Evolutionary conservation across 2,329 filamentous ascomycete genomes (phyloP).

Genomic region (Penicillium sp.): DNA sequence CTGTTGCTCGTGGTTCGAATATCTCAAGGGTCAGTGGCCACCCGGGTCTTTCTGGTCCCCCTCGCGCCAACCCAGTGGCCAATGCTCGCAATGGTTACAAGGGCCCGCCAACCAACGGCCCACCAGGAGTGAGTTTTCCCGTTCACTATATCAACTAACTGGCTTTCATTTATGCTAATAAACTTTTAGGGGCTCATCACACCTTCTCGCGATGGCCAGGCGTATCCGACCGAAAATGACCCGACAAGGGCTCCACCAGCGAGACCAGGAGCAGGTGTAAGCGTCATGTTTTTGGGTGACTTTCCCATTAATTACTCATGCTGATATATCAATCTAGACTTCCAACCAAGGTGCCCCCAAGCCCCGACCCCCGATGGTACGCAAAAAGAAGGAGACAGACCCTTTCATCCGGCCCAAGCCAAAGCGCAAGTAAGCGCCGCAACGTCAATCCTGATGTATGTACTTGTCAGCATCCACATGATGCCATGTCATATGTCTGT

Average conservation of each 20-base stretch:
- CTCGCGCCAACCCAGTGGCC: background rate
- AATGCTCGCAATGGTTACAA: constrained; percentile 14
- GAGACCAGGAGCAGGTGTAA: constrained; percentile 25
- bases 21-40: background rate
- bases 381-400: constrained; percentile 42
- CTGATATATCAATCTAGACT: constrained; percentile 21
- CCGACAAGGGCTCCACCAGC: constrained; percentile 16
- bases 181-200: constrained; percentile 39
- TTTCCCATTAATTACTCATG: constrained; percentile 6
- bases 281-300: background rate
- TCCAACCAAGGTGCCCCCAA: constrained; percentile 16
- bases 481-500: background rate
- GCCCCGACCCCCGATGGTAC: constrained; percentile 33
- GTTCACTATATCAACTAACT: background rate
- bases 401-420: constrained; percentile 45
- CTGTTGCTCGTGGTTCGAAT: background rate
- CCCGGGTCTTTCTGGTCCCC: background rate
- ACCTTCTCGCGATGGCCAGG: constrained; percentile 41
- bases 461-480: background rate
- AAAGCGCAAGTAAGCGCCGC: constrained; percentile 25
- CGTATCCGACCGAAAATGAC: constrained; percentile 28
- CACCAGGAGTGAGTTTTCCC: constrained; percentile 17
- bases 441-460: background rate
- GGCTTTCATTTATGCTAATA: constrained; percentile 25
- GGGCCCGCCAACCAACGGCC: constrained; percentile 16